Percentiles rank a stretch among this genome's conserved stretches.
These are phyloP conservation scores for Fusarium heterosporum DNA, from an alignment of 2,329 filamentous ascomycete genomes.

Conservation along the genomic window DNA sequence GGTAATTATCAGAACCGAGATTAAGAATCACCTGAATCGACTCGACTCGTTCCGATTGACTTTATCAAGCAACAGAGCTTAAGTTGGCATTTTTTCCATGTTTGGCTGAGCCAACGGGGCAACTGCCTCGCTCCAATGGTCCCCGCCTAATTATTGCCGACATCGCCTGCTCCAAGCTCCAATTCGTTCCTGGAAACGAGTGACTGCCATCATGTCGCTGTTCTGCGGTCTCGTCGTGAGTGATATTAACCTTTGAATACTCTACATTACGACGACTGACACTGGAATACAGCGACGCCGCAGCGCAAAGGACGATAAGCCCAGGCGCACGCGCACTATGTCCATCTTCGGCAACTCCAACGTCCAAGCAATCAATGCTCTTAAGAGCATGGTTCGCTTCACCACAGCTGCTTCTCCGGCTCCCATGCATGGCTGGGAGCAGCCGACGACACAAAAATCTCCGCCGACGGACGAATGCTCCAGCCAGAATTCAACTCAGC, in stretches of 20 bases:
- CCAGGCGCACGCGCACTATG: slow-evolving; percentile 52
- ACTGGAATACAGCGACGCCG: slow-evolving; percentile 26
- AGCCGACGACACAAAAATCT: slow-evolving; percentile 34
- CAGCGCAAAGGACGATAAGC: slow-evolving; percentile 36
- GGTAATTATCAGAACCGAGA: not conserved
- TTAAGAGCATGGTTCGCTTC: slow-evolving; percentile 51
- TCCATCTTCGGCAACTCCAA: slow-evolving; percentile 56
- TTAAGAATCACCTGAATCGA: not conserved
- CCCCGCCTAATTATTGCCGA: slow-evolving; percentile 24
- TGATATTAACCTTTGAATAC: not conserved
- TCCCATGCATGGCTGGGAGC: slow-evolving; percentile 43
- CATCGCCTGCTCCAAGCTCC: slow-evolving; percentile 36
- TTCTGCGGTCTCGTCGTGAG: slow-evolving; percentile 43
- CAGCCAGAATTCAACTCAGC: slow-evolving; percentile 39
- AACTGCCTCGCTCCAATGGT: slow-evolving; percentile 40
- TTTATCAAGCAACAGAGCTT: not conserved
- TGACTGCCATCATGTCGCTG: slow-evolving; percentile 35
- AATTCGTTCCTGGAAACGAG: slow-evolving; percentile 11
- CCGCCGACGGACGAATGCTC: slow-evolving; percentile 43
- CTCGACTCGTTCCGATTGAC: not conserved
- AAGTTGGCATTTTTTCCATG: slow-evolving; percentile 1
- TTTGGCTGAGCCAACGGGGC: slow-evolving; percentile 14
- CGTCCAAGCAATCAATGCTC: slow-evolving; percentile 43
- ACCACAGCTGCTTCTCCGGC: slow-evolving; percentile 49
- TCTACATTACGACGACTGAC: slow-evolving; percentile 14